Base-by-base conservation (phyloP, 148 eudicot genomes). In the Chenopodium formosanum region DNA sequence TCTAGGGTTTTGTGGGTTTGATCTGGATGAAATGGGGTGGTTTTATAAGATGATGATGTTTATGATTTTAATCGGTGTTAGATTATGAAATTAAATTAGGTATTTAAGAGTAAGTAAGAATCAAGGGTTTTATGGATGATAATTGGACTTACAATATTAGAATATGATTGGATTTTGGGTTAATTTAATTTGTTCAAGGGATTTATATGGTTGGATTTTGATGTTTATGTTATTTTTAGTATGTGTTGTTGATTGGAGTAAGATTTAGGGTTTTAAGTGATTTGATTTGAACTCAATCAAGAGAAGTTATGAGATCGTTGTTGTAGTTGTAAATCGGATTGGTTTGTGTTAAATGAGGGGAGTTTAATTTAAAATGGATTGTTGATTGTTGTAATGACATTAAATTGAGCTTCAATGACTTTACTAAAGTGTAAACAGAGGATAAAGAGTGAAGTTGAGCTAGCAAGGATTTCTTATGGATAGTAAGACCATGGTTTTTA, bases 91-190 rank as follows among this genome's bases (percentile, higher is more conserved):
- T 4, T 40, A 1, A 6, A 71, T 37, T 40, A 20, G 16, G 46
- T 32, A 9, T 37, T 0, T 20, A 52, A 71, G 13, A n/a, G 0
- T 11, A 16, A 20, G 29, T 73, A 22, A 23, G 56, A 73, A 46
- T 47, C 50, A 47, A 46, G 75, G 58, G 3, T n/a, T 9, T 9
- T n/a, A 2, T 10, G 23, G 11, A 4, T 70, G 25, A 23, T 46
- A 2, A 8, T 20, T 7, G 9, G 29, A 34, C 47, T 11, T 22
- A 44, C 52, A 9, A 2, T 56, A 47, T 47, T 4, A 73, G 58
- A 25, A 70, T 70, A 19, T 73, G 76, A 73, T 73, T 73, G 56
- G 58, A 73, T 73, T 73, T 47, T 10, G 44, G 58, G 23, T 72
- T 47, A 40, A 4, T 52, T 40, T 25, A 31, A 23, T 73, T 22